phyloP scores from a whole-genome alignment of 306 rosid genomes.

The Cucurbita ficifolia region DNA sequence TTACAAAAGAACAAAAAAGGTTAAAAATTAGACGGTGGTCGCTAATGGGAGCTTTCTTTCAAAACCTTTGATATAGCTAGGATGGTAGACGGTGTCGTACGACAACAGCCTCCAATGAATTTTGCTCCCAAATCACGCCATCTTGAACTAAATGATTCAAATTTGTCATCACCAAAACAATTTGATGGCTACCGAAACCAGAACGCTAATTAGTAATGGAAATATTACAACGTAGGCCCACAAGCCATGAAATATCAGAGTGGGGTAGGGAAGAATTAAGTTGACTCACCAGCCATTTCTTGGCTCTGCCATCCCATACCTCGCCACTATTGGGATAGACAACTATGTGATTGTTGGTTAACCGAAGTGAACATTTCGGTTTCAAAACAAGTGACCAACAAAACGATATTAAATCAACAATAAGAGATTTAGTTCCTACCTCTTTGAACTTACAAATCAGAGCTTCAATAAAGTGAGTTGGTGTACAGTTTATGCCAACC shows the following conservation, averaged over 20 bases:
- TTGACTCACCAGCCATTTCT: slow-evolving; percentile 69
- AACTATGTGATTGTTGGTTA: slow-evolving; percentile 56
- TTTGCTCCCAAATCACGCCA: slow-evolving; percentile 76
- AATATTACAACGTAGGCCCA: slow-evolving; percentile 1
- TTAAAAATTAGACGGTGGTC: neutral
- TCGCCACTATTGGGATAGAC: slow-evolving; percentile 90
- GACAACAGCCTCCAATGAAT: slow-evolving; percentile 79
- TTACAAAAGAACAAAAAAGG: neutral
- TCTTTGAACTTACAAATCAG: slow-evolving; percentile 51
- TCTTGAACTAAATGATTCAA: slow-evolving; percentile 35
- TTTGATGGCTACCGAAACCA: slow-evolving; percentile 58
- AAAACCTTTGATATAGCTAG: neutral
- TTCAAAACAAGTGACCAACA: neutral
- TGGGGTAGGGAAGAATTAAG: neutral
- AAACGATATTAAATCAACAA: neutral
- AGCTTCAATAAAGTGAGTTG: slow-evolving; percentile 61
- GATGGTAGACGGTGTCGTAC: slow-evolving; percentile 60
- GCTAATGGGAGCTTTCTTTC: neutral
- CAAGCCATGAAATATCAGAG: neutral
- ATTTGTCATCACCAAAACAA: slow-evolving; percentile 44
- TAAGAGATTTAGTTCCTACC: slow-evolving; percentile 22
- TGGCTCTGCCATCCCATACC: slow-evolving; percentile 75
- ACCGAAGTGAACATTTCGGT: slow-evolving; percentile 21
- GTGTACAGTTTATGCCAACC: slow-evolving; percentile 82
- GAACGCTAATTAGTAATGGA: neutral